These are phyloP conservation scores for Pyricularia grisea DNA, from an alignment of 2,329 filamentous ascomycete genomes.

Conservation along the genomic window DNA sequence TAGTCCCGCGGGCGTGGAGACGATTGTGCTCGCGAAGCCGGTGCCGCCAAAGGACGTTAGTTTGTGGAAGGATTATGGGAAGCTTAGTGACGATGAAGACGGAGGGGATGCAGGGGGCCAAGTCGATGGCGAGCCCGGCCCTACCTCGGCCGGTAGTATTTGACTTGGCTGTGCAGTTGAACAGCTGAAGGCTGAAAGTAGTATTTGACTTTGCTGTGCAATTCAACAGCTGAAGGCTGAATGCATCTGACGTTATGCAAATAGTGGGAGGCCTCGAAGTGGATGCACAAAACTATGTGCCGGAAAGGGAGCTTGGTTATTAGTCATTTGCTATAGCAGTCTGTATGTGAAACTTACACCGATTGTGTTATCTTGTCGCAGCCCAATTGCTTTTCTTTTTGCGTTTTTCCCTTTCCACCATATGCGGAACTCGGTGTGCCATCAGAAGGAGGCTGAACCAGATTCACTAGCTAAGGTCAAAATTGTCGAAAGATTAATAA, in stretches of 20 bases:
- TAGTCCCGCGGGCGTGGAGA: conserved; percentile 67
- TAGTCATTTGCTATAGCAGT: background rate
- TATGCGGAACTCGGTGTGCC: background rate
- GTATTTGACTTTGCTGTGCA: too few species aligned
- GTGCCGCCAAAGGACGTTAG: conserved; percentile 35
- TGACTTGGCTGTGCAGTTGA: background rate
- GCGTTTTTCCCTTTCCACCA: background rate
- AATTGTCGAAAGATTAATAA: too few species aligned
- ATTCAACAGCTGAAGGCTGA: too few species aligned
- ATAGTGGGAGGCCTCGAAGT: background rate
- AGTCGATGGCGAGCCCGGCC: background rate
- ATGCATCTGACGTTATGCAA: background rate
- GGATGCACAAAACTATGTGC: too few species aligned
- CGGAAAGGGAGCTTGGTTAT: background rate
- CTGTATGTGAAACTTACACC: background rate
- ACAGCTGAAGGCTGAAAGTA: background rate
- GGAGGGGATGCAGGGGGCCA: conserved; percentile 15
- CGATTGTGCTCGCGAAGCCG: conserved; percentile 63
- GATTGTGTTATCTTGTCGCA: background rate
- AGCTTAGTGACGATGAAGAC: conserved; percentile 12
- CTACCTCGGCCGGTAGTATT: background rate
- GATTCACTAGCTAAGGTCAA: background rate
- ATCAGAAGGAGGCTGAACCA: background rate
- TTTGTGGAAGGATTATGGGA: conserved; percentile 13
- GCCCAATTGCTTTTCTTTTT: background rate